Evolutionary conservation across 805 yeast genomes (phyloP).

Genomic region (Nakazawaea ishiwadae): DNA sequence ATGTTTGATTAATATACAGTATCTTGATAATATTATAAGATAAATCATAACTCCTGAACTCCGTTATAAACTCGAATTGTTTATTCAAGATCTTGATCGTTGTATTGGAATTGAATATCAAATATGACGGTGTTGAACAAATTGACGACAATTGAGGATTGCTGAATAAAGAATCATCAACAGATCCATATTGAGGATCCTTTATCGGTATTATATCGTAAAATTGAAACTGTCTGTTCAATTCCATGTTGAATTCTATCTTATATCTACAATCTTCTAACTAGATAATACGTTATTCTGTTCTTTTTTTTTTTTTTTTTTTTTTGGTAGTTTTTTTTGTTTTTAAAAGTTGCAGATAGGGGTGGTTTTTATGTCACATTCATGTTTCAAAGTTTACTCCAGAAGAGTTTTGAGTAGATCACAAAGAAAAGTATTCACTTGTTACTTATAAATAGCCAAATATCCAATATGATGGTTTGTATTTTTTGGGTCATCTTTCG

Average conservation of each 20-base stretch:
- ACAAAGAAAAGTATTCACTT: too few relatives aligned
- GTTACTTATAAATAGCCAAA: too few relatives aligned
- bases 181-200: slow-evolving; percentile 69
- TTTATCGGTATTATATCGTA: slow-evolving; percentile 78
- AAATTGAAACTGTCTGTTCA: slow-evolving; percentile 68
- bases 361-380: neutral
- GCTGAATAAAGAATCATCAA: slow-evolving; percentile 61
- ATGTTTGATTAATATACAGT: slow-evolving; percentile 39
- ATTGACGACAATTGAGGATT: slow-evolving; percentile 69
- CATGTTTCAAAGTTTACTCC: neutral
- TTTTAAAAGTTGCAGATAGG: neutral
- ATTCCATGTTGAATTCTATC: slow-evolving; percentile 9
- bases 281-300: neutral
- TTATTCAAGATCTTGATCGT: slow-evolving; percentile 51
- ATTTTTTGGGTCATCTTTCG: too few relatives aligned
- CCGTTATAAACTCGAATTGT: slow-evolving; percentile 38
- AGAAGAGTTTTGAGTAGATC: too few relatives aligned
- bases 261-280: neutral
- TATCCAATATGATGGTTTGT: too few relatives aligned
- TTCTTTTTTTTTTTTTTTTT: neutral
- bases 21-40: slow-evolving; percentile 63
- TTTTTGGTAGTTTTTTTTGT: neutral
- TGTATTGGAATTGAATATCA: slow-evolving; percentile 58
- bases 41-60: slow-evolving; percentile 60
- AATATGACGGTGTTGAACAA: slow-evolving; percentile 47